These are phyloP conservation scores for Bondarzewia mesenterica DNA, from an alignment of 1,284 basidiomycete species.

Conservation along the genomic window DNA sequence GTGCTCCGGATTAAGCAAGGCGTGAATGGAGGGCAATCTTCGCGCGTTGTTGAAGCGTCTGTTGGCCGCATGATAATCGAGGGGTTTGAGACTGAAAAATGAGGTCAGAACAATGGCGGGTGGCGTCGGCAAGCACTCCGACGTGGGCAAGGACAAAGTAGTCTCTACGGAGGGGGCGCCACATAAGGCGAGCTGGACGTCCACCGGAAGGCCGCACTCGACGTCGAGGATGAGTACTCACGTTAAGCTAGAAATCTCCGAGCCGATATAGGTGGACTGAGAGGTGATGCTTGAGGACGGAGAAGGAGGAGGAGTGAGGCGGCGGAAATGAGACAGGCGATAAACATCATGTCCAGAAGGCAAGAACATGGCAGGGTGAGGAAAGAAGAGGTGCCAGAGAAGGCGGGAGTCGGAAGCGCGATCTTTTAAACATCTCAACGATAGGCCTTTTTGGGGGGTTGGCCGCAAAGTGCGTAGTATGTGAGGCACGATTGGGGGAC, in stretches of 20 bases:
- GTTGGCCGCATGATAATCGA: background rate
- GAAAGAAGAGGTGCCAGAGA: slow-evolving; percentile 5
- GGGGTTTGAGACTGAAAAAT: background rate
- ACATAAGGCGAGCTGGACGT: too few relatives aligned
- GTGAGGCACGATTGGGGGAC: too few relatives aligned
- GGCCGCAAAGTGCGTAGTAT: too few relatives aligned
- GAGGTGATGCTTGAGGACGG: slow-evolving; percentile 9
- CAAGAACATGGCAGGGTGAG: slow-evolving; percentile 10
- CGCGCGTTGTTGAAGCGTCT: too few relatives aligned
- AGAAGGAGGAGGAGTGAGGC: slow-evolving; percentile 7
- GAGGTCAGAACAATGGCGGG: too few relatives aligned
- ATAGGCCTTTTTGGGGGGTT: too few relatives aligned
- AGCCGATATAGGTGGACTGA: background rate
- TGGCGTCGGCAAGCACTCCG: background rate
- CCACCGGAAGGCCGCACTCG: too few relatives aligned
- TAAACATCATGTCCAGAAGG: slow-evolving; percentile 9
- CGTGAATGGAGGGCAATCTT: too few relatives aligned
- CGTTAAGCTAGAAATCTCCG: too few relatives aligned
- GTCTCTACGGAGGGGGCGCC: background rate
- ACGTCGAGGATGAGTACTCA: too few relatives aligned
- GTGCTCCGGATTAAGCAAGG: too few relatives aligned
- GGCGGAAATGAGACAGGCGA: slow-evolving; percentile 2
- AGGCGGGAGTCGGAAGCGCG: slow-evolving; percentile 1
- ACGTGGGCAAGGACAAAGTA: background rate
- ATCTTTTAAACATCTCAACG: too few relatives aligned